A percentile compares a stretch with the other conserved stretches of the same genome.
Evolutionary conservation across 352 stramenopile genomes (phyloP).

Genomic region (Globisporangium iwayamae): DNA sequence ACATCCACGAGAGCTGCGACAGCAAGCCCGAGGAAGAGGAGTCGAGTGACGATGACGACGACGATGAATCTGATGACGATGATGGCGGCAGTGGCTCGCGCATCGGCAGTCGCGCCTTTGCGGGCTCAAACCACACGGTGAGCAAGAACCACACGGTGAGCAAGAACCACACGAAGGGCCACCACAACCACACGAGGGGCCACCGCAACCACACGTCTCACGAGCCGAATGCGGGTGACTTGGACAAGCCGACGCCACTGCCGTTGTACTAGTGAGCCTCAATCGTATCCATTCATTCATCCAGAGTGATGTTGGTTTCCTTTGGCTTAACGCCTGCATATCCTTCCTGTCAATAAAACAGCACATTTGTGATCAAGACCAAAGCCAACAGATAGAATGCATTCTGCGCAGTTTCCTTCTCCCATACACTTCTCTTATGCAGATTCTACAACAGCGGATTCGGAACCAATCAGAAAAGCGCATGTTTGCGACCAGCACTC

Average conservation of each 20-base stretch:
- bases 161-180: neutral
- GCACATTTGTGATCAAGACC: neutral
- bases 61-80: neutral
- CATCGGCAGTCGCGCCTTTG: neutral
- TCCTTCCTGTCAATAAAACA: neutral
- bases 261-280: neutral
- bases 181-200: neutral
- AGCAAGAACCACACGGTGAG: neutral
- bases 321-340: neutral
- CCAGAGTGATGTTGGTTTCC: neutral
- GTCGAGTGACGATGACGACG: neutral
- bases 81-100: slow-evolving; percentile 11
- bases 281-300: neutral
- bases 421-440: too few relatives aligned
- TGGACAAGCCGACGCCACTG: neutral
- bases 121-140: neutral
- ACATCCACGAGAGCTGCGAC: slow-evolving; percentile 19
- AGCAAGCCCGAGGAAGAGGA: slow-evolving; percentile 3
- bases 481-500: too few relatives aligned
- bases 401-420: too few relatives aligned
- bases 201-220: neutral
- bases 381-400: too few relatives aligned
- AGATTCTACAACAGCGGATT: too few relatives aligned
- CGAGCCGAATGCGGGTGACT: neutral
- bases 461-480: too few relatives aligned